Conservation (phyloP, 2,329 filamentous ascomycete genomes). For the Aureobasidium namibiae region DNA sequence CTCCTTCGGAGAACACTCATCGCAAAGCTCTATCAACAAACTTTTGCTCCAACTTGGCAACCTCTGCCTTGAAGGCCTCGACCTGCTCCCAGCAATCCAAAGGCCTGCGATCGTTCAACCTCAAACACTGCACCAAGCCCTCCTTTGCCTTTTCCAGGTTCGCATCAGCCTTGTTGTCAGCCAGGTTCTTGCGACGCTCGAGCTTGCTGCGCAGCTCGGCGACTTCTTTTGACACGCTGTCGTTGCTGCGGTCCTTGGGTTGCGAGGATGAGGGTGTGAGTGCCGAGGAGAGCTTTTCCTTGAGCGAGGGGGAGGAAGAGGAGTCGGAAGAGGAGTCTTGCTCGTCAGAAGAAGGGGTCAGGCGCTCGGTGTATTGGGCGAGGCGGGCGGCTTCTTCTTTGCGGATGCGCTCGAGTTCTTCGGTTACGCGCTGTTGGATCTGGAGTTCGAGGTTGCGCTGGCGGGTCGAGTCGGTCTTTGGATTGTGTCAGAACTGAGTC, state of each 20-base stretch:
- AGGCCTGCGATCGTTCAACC: slow-evolving; percentile 75
- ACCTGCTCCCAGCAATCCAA: slow-evolving; percentile 94
- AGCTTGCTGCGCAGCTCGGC: slow-evolving; percentile 45
- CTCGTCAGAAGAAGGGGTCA: slow-evolving; percentile 17
- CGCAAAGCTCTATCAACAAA: slow-evolving; percentile 78
- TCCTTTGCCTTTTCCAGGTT: slow-evolving; percentile 65
- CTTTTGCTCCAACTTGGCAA: slow-evolving; percentile 71
- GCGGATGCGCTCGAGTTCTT: slow-evolving; percentile 75
- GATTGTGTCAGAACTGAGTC: neutral
- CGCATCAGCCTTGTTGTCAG: slow-evolving; percentile 58
- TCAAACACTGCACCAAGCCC: slow-evolving; percentile 71
- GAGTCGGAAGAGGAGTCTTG: slow-evolving; percentile 17
- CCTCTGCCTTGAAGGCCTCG: slow-evolving; percentile 81
- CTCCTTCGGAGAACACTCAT: slow-evolving; percentile 22
- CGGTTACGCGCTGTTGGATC: slow-evolving; percentile 76
- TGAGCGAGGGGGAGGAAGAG: slow-evolving; percentile 10
- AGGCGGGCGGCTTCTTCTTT: slow-evolving; percentile 62
- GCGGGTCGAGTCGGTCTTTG: slow-evolving; percentile 79
- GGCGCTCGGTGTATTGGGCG: slow-evolving; percentile 52
- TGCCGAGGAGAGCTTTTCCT: slow-evolving; percentile 22
- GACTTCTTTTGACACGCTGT: slow-evolving; percentile 50
- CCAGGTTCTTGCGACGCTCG: slow-evolving; percentile 48
- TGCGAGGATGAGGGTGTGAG: slow-evolving; percentile 17
- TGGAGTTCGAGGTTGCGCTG: slow-evolving; percentile 76
- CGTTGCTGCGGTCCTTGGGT: slow-evolving; percentile 38